Percentiles rank a stretch among this genome's conserved stretches.
phyloP scores from a whole-genome alignment of 495 filamentous ascomycete genomes.

The Saxophila tyrrhenica region DNA sequence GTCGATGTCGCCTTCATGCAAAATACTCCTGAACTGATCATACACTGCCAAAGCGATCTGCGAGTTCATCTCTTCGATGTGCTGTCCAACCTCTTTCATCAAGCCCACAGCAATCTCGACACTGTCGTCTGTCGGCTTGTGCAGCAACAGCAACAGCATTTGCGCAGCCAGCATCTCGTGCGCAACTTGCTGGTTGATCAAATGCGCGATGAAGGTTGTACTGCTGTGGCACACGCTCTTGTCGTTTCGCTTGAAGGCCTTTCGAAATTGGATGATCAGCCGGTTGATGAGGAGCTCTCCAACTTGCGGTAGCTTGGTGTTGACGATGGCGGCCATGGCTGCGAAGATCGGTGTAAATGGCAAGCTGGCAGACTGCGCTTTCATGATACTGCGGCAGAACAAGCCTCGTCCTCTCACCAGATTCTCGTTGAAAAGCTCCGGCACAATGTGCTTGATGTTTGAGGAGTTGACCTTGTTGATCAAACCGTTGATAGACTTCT shows the following conservation, averaged over 20 bases:
- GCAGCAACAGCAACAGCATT: constrained; percentile 74
- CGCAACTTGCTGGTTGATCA: constrained; percentile 91
- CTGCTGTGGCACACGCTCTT: constrained; percentile 86
- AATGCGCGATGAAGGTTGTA: constrained; percentile 86
- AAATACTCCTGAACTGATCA: constrained; percentile 86
- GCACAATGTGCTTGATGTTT: constrained; percentile 96
- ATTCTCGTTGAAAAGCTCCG: constrained; percentile 91
- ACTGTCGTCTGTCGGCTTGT: constrained; percentile 93
- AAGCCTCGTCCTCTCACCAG: constrained; percentile 79
- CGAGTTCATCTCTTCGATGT: constrained; percentile 86
- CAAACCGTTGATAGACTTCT: constrained; percentile 96
- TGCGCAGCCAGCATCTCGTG: constrained; percentile 86
- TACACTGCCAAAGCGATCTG: constrained; percentile 80
- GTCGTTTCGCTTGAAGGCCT: constrained; percentile 92
- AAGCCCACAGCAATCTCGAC: constrained; percentile 95
- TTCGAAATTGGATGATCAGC: constrained; percentile 83
- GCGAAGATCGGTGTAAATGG: constrained; percentile 94
- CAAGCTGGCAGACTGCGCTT: constrained; percentile 90
- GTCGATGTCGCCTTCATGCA: constrained; percentile 93
- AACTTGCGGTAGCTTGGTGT: constrained; percentile 90
- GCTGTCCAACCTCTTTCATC: constrained; percentile 81
- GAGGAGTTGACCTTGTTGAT: constrained; percentile 97
- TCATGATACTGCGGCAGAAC: constrained; percentile 93
- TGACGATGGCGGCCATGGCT: constrained; percentile 89
- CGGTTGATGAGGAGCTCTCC: constrained; percentile 82